phyloP scores from a whole-genome alignment of 805 yeast species.

The Torulaspora quercuum region DNA sequence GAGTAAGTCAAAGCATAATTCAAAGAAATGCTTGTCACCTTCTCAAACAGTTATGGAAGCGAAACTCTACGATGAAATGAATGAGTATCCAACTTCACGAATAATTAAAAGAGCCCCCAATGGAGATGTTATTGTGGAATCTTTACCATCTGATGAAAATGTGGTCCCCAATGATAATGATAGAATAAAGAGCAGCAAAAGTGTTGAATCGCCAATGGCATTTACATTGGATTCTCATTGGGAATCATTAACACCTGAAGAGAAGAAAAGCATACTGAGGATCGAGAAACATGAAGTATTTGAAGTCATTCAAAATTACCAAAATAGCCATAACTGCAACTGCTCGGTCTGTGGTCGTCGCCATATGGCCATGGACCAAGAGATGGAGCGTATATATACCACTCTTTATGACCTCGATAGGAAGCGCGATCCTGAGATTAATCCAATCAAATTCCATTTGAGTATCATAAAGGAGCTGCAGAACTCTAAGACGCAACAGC shows the following conservation, averaged over 20 bases:
- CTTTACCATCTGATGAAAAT: constrained; percentile 24
- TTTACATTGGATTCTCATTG: constrained; percentile 45
- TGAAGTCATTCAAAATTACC: constrained; percentile 58
- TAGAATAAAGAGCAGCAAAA: constrained; percentile 2
- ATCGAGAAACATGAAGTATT: constrained; percentile 69
- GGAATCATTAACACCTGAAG: constrained; percentile 59
- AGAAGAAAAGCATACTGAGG: constrained; percentile 57
- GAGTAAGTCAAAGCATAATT: constrained; percentile 24
- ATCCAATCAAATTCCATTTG: constrained; percentile 34
- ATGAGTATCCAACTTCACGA: constrained; percentile 69
- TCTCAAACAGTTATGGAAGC: constrained; percentile 35
- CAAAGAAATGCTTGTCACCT: constrained; percentile 13
- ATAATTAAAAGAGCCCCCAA: constrained; percentile 67
- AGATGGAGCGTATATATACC: constrained; percentile 69
- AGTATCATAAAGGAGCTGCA: constrained; percentile 36
- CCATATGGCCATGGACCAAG: constrained; percentile 67
- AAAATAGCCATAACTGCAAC: constrained; percentile 50
- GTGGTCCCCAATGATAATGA: constrained; percentile 2
- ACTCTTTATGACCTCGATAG: constrained; percentile 56
- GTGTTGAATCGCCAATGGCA: constrained; percentile 22
- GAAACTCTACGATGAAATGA: constrained; percentile 50
- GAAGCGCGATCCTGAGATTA: constrained; percentile 32
- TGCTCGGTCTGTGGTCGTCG: constrained; percentile 79
- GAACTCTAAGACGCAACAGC: constrained; percentile 22
- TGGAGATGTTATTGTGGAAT: constrained; percentile 73